Percentiles rank a stretch among this genome's conserved stretches.
Conservation (phyloP, 208 protist species). For the Trypanosoma vivax region DNA sequence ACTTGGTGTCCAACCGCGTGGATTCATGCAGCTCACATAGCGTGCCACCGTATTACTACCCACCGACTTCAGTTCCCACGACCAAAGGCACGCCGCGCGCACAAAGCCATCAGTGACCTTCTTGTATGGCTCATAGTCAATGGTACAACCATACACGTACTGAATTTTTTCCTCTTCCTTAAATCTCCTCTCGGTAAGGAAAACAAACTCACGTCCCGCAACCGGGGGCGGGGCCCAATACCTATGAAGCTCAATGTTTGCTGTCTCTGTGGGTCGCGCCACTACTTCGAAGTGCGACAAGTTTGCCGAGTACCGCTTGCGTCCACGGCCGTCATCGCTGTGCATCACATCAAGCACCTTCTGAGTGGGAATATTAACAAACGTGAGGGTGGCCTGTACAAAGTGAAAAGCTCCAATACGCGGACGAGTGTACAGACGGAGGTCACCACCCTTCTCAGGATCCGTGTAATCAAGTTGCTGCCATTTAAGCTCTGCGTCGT, state of each 20-base stretch:
- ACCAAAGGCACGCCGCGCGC: conserved; percentile 48
- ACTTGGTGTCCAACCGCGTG: conserved; percentile 76
- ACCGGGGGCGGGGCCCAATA: conserved; percentile 71
- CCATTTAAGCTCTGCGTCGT: conserved; percentile 56
- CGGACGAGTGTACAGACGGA: conserved; percentile 61
- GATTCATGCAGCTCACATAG: conserved; percentile 80
- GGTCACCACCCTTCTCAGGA: conserved; percentile 46
- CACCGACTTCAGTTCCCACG: conserved; percentile 50
- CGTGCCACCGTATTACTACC: conserved; percentile 42
- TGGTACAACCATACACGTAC: conserved; percentile 76
- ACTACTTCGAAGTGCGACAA: conserved; percentile 51
- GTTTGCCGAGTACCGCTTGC: conserved; percentile 59
- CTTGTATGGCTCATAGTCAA: conserved; percentile 35
- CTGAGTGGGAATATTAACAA: conserved; percentile 36
- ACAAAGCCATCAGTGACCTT: conserved; percentile 21
- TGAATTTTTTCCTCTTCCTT: conserved; percentile 49
- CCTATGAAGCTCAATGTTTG: conserved; percentile 61
- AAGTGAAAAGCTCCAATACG: conserved; percentile 81
- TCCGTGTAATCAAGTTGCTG: conserved; percentile 63
- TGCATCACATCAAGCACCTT: conserved; percentile 66
- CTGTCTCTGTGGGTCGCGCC: conserved; percentile 18
- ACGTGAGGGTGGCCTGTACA: conserved; percentile 57
- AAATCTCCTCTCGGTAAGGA: conserved; percentile 68
- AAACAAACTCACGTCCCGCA: conserved; percentile 60
- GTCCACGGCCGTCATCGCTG: conserved; percentile 35